Evolutionary conservation across 441 rosid species (phyloP).

Genomic region (Metrosideros polymorpha): DNA sequence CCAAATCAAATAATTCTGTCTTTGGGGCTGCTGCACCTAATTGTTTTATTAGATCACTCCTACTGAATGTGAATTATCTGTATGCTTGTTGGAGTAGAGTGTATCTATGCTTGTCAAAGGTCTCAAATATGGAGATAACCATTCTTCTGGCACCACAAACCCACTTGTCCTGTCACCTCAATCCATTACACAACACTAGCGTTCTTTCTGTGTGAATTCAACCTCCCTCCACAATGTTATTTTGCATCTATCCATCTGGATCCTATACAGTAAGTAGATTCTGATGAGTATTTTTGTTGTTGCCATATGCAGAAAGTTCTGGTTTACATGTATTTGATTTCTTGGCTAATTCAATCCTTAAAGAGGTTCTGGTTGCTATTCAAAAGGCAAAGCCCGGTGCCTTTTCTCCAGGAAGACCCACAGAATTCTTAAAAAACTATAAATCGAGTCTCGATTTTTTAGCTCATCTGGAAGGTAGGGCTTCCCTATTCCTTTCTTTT

Average conservation of each 20-base stretch:
- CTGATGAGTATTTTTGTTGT: background rate
- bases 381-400: slow-evolving; percentile 94
- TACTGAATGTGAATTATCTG: background rate
- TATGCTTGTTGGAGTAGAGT: background rate
- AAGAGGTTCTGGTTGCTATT: slow-evolving; percentile 78
- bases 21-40: background rate
- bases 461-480: slow-evolving; percentile 87
- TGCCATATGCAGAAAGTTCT: slow-evolving; percentile 58
- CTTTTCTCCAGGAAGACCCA: slow-evolving; percentile 96
- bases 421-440: slow-evolving; percentile 84
- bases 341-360: slow-evolving; percentile 90
- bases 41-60: background rate
- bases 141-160: background rate
- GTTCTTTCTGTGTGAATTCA: background rate
- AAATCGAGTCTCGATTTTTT: slow-evolving; percentile 84
- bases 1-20: background rate
- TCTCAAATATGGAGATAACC: background rate
- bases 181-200: background rate
- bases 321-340: slow-evolving; percentile 95
- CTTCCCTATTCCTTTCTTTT: background rate
- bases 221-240: background rate
- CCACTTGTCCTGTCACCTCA: background rate
- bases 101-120: background rate
- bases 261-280: background rate
- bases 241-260: background rate